Percentiles rank a stretch among this genome's conserved stretches.
Evolutionary conservation across 2,329 filamentous ascomycete genomes (phyloP).

Genomic region (Xylaria sp.): DNA sequence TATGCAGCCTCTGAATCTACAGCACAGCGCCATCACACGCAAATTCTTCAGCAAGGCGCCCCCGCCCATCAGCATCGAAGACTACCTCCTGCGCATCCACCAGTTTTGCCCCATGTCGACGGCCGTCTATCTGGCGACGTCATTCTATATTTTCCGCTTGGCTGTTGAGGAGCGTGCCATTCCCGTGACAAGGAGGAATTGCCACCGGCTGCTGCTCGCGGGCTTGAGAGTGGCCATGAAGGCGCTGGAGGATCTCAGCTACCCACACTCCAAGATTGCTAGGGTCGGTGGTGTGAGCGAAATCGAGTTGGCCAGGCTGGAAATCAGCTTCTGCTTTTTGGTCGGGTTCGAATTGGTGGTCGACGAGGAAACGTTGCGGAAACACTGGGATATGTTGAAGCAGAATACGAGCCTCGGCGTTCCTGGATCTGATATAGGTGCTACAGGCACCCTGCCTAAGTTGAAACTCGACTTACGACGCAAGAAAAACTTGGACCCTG

Average conservation of each 20-base stretch:
- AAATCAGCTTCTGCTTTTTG: constrained; percentile 89
- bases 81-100: constrained; percentile 88
- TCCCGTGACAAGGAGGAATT: constrained; percentile 82
- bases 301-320: constrained; percentile 81
- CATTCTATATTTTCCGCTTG: constrained; percentile 85
- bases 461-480: constrained; percentile 40
- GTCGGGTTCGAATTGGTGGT: constrained; percentile 84
- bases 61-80: constrained; percentile 82
- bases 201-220: constrained; percentile 85
- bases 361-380: constrained; percentile 66
- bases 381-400: constrained; percentile 73
- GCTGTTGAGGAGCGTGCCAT: constrained; percentile 81
- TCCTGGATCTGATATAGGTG: constrained; percentile 4
- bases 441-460: constrained; percentile 32
- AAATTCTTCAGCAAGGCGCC: constrained; percentile 93
- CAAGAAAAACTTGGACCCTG: constrained; percentile 26
- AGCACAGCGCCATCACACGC: constrained; percentile 86
- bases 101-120: constrained; percentile 93
- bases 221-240: constrained; percentile 91
- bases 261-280: constrained; percentile 83
- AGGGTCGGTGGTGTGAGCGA: constrained; percentile 89
- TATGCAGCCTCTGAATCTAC: constrained; percentile 77
- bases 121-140: constrained; percentile 90
- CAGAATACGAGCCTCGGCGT: constrained; percentile 23
- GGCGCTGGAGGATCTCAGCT: constrained; percentile 90